phyloP scores from a whole-genome alignment of 139 green algal genomes.

The Edaphochlamys debaryana region DNA sequence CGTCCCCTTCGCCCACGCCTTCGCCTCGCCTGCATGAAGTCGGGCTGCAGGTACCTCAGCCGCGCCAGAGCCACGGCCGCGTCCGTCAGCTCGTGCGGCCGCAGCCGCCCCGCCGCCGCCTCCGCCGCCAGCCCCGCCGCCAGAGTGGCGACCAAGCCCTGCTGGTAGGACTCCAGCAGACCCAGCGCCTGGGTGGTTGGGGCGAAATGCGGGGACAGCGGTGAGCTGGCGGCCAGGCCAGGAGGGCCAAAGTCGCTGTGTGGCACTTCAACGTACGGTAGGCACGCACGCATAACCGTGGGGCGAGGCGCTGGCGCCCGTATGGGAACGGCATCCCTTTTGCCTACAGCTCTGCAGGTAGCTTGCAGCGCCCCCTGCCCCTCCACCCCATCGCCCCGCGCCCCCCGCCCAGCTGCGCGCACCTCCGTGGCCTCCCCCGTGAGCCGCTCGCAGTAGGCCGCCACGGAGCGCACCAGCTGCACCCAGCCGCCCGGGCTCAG shows the following conservation, averaged over 20 bases:
- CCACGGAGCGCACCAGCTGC: background rate
- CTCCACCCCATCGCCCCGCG: too few relatives aligned
- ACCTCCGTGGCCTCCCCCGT: background rate
- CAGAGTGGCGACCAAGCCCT: background rate
- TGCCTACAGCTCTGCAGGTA: too few relatives aligned
- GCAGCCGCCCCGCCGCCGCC: slow-evolving; percentile 1
- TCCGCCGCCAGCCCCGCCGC: background rate
- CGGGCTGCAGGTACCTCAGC: background rate
- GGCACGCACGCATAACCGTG: too few relatives aligned
- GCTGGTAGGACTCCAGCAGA: background rate
- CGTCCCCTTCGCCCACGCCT: too few relatives aligned
- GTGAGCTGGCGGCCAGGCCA: background rate
- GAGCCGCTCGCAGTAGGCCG: background rate
- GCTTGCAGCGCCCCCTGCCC: too few relatives aligned
- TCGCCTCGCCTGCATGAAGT: background rate
- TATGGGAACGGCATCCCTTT: too few relatives aligned
- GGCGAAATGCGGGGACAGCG: background rate
- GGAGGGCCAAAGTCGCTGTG: too few relatives aligned
- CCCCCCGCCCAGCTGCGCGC: too few relatives aligned
- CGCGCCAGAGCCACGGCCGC: background rate
- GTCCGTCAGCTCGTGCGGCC: background rate
- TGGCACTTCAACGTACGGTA: too few relatives aligned
- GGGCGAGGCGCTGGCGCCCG: too few relatives aligned
- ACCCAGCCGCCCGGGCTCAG: background rate
- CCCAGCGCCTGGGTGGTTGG: background rate